phyloP scores from a whole-genome alignment of 1,284 basidiomycete genomes.

The Lignosus rhinocerotis region DNA sequence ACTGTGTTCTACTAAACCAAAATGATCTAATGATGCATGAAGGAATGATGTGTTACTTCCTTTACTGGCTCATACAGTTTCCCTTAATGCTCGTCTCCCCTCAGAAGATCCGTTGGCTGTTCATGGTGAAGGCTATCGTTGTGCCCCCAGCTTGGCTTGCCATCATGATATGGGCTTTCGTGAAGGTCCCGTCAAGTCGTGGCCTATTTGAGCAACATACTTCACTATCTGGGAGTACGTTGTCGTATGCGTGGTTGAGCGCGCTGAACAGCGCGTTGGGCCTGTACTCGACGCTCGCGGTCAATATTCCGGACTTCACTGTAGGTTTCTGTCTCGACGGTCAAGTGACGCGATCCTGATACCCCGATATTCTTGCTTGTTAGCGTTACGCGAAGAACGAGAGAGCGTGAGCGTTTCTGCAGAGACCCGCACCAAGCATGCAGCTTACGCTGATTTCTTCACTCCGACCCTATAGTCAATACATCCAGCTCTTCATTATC shows the following conservation, averaged over 20 bases:
- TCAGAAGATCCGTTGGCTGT: constrained; percentile 72
- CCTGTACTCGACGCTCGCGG: constrained; percentile 61
- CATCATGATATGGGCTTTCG: constrained; percentile 75
- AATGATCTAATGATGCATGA: background rate
- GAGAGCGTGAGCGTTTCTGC: constrained; percentile 43
- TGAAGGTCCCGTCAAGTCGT: constrained; percentile 56
- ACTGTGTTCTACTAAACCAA: background rate
- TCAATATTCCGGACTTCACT: constrained; percentile 78
- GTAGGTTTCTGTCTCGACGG: constrained; percentile 35
- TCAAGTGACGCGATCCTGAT: background rate
- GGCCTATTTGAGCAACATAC: constrained; percentile 51
- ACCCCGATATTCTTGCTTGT: background rate
- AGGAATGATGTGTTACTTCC: constrained; percentile 74
- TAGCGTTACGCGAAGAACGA: constrained; percentile 65
- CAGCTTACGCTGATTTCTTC: background rate
- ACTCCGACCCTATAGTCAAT: constrained; percentile 46
- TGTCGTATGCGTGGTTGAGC: constrained; percentile 75
- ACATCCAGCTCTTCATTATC: constrained; percentile 69
- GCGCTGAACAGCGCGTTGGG: constrained; percentile 71
- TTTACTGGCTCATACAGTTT: constrained; percentile 74
- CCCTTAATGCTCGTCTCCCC: constrained; percentile 79
- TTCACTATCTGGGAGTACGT: constrained; percentile 46
- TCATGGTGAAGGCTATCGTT: constrained; percentile 64
- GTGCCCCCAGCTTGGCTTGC: constrained; percentile 70
- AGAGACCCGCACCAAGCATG: background rate